Evolutionary conservation across 768 basidiomycete species (phyloP).

Genomic region (Phlebiopsis flavidoalba): DNA sequence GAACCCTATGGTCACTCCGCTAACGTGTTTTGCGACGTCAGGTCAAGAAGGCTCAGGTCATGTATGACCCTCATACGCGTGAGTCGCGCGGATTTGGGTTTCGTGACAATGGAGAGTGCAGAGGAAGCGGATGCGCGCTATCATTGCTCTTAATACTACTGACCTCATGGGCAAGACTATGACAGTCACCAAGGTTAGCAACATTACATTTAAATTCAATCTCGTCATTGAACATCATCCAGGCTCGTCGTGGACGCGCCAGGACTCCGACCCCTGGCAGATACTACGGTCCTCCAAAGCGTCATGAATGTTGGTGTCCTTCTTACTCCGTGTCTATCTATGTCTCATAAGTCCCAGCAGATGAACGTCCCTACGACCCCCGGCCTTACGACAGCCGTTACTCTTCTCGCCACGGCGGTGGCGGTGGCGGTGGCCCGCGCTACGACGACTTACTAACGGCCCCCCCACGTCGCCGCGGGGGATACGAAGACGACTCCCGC

Average conservation of each 20-base stretch:
- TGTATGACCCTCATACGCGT: constrained; percentile 63
- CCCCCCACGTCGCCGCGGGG: constrained; percentile 35
- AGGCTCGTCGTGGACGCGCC: constrained; percentile 89
- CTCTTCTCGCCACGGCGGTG: constrained; percentile 40
- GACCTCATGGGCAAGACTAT: constrained; percentile 86
- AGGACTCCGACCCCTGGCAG: constrained; percentile 91
- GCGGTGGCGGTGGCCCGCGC: constrained; percentile 25
- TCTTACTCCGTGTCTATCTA: constrained; percentile 1
- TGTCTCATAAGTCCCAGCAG: constrained; percentile 28
- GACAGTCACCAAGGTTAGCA: constrained; percentile 78
- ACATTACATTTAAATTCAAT: background rate
- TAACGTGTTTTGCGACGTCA: constrained; percentile 21
- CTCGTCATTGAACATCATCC: background rate
- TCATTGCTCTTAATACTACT: constrained; percentile 76
- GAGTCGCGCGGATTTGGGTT: constrained; percentile 80
- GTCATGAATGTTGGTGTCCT: constrained; percentile 45
- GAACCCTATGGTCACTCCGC: background rate
- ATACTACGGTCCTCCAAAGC: constrained; percentile 92
- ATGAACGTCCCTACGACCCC: constrained; percentile 86
- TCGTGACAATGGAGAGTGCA: constrained; percentile 77
- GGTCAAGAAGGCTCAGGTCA: constrained; percentile 60
- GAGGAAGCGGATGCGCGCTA: constrained; percentile 93
- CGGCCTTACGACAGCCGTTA: constrained; percentile 90
- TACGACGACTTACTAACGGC: constrained; percentile 30
- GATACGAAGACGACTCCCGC: constrained; percentile 39